Base-by-base conservation (phyloP, 2,329 filamentous ascomycete species). In the Trichophyton rubrum region DNA sequence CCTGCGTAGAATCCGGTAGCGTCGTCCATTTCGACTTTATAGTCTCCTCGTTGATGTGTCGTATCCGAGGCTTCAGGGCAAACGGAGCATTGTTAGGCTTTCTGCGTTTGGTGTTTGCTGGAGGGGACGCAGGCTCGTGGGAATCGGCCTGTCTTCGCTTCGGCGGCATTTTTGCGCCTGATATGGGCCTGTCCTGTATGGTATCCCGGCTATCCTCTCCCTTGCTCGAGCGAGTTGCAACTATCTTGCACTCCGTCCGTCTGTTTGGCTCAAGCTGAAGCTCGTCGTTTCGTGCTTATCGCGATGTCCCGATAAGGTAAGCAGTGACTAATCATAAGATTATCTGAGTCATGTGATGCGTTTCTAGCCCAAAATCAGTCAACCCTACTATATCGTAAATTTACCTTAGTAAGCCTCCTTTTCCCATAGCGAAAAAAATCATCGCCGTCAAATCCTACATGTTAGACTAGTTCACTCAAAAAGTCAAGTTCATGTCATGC, bases 1-100 rank as follows among this genome's bases (percentile, higher is more conserved):
- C 74, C 64, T 77, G 75, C 2, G 71, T 71, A 1, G 73, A 68
- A 33, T 74, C 73, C 1, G 75, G 72, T 1, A 78, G 69, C 3
- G 75, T 74, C 11, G 72, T 70, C 75, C 75, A 78, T 71, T 77
- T 77, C 43, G 73, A 70, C 58, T 75, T 75, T 66, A 78, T 75
- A 7, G 73, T 75, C 55, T 70, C 68, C 62, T 77, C 72, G 7
- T 74, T 69, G 38, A 77, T 68, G 58, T 74, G 73, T 59, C 73
- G 74, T 49, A 75, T 67, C 22, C 70, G 72, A 8, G 74, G 71
- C 63, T 75, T 71, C 38, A 77, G 66, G 56, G 72, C 72, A 55
- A 71, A 76, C 58, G 65, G 67, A 62, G 72, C 73, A 33, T 64
- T 30, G 35, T 58, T 30, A n/a, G 56, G 56, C 41, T 63, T 62